Conservation (phyloP, 2,329 filamentous ascomycete genomes). For the Cordyceps farinosa region DNA sequence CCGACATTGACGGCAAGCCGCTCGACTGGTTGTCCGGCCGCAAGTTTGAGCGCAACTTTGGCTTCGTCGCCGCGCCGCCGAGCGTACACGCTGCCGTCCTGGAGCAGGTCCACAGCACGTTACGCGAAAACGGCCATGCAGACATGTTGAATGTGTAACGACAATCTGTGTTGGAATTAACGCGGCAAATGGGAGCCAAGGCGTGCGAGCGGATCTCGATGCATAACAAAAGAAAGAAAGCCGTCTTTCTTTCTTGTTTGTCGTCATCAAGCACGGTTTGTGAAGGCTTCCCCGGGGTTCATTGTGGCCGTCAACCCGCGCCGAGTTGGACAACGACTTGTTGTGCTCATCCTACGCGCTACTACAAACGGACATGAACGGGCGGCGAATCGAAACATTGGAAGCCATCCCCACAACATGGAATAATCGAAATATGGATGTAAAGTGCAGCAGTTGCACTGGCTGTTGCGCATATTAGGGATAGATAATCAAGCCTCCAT, state of each 20-base stretch:
- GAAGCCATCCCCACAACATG: neutral
- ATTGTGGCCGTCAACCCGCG: no score
- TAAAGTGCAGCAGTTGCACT: neutral
- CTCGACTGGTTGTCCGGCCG: constrained; percentile 50
- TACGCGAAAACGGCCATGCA: constrained; percentile 40
- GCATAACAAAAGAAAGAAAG: no score
- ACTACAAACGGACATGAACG: neutral
- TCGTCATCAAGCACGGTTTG: no score
- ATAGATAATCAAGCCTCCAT: no score
- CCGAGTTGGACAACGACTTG: no score
- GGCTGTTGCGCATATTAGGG: no score
- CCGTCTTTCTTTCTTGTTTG: no score
- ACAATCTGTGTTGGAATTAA: no score
- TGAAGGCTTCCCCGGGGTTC: no score
- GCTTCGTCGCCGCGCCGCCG: constrained; percentile 52
- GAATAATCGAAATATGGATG: neutral
- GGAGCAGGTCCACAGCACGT: constrained; percentile 73
- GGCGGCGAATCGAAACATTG: neutral
- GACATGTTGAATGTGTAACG: constrained; percentile 5
- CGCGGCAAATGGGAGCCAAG: neutral
- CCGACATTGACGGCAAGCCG: constrained; percentile 48
- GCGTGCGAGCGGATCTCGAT: neutral
- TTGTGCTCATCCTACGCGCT: neutral
- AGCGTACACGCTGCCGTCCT: constrained; percentile 43
- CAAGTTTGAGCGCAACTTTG: constrained; percentile 48